Evolutionary conservation across 768 basidiomycete species (phyloP).

Genomic region (Cyclocybe cylindracea): DNA sequence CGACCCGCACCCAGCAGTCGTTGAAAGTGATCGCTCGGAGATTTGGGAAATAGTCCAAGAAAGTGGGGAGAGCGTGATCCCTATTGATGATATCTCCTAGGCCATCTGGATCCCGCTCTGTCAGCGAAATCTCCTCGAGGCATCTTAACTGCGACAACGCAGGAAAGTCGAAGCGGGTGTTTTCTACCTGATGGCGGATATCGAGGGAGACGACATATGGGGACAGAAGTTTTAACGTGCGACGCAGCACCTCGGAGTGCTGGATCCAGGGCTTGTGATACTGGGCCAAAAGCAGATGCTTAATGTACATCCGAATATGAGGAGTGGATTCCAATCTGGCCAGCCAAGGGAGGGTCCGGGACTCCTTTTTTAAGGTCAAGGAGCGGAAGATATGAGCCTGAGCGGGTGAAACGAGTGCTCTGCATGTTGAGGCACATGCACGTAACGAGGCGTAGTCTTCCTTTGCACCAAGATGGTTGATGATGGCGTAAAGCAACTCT

Average conservation of each 20-base stretch:
- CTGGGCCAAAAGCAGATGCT: constrained; percentile 5
- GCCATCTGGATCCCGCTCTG: not conserved
- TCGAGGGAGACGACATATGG: constrained; percentile 10
- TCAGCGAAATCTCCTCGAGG: constrained; percentile 8
- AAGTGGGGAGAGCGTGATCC: constrained; percentile 9
- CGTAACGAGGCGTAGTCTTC: not conserved
- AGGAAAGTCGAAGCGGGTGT: constrained; percentile 7
- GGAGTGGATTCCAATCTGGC: constrained; percentile 1
- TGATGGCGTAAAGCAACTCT: not conserved
- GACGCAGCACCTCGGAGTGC: constrained; percentile 1
- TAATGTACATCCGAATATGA: constrained; percentile 9
- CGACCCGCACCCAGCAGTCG: constrained; percentile 2
- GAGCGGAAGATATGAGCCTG: not conserved
- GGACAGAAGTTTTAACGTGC: constrained; percentile 5
- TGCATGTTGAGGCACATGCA: not conserved
- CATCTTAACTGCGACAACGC: constrained; percentile 3
- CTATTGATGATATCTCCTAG: not conserved
- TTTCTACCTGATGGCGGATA: constrained; percentile 4
- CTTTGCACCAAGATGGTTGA: not conserved
- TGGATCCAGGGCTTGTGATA: constrained; percentile 14
- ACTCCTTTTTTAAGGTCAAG: not conserved
- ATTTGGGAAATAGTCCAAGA: constrained; percentile 13
- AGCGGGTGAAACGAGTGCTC: not conserved
- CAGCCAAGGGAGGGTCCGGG: too few relatives aligned
- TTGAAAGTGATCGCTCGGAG: constrained; percentile 11